These are phyloP conservation scores for Colletotrichum truncatum DNA, from an alignment of 2,329 filamentous ascomycete genomes.

Conservation along the genomic window DNA sequence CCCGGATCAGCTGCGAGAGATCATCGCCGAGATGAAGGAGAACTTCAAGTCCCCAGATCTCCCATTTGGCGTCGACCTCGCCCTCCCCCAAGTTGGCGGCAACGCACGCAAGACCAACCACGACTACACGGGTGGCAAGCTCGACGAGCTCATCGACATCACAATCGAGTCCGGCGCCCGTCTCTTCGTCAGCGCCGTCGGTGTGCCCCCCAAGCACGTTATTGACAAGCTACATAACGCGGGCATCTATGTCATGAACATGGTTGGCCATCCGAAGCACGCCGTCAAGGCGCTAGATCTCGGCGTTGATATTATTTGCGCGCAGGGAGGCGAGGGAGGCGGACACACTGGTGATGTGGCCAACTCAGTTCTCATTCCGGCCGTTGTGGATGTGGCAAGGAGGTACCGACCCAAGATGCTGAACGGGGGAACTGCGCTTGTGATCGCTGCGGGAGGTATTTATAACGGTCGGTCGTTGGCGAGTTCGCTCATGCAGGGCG, in stretches of 20 bases:
- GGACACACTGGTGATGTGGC: conserved; percentile 92
- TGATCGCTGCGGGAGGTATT: conserved; percentile 90
- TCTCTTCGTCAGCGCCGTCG: conserved; percentile 89
- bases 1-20: conserved; percentile 77
- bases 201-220: conserved; percentile 79
- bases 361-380: conserved; percentile 85
- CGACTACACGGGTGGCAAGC: conserved; percentile 90
- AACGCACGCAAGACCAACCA: conserved; percentile 90
- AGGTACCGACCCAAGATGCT: conserved; percentile 76
- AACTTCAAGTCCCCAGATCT: conserved; percentile 72
- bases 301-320: conserved; percentile 90
- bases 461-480: conserved; percentile 85
- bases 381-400: conserved; percentile 84
- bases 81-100: conserved; percentile 88
- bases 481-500: conserved; percentile 86
- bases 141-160: conserved; percentile 88
- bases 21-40: conserved; percentile 87
- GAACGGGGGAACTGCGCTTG: conserved; percentile 76
- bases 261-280: conserved; percentile 94
- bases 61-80: conserved; percentile 91
- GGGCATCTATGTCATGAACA: conserved; percentile 92
- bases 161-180: conserved; percentile 84
- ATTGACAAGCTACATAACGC: conserved; percentile 82
- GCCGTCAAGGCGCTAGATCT: conserved; percentile 87
- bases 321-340: conserved; percentile 92